Percentiles rank a stretch among this genome's conserved stretches.
Evolutionary conservation across 1,284 basidiomycete genomes (phyloP).

Genomic region (Microbotryum intermedium): DNA sequence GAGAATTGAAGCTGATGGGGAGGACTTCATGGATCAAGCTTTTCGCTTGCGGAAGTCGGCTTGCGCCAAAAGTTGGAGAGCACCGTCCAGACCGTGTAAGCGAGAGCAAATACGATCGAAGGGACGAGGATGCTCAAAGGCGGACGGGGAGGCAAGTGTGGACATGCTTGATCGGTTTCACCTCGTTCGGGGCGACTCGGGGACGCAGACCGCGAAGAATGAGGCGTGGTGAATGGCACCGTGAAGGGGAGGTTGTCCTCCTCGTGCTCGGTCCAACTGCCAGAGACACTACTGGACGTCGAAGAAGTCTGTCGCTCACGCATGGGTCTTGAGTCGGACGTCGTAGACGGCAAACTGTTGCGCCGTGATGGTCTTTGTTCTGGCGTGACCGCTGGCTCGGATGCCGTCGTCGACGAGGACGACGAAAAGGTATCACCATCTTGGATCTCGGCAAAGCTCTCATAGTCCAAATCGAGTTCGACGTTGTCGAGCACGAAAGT

Average conservation of each 20-base stretch:
- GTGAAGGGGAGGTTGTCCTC: conserved; percentile 12
- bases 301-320: not conserved
- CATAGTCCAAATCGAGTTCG: not conserved
- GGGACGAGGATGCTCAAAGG: conserved; percentile 17
- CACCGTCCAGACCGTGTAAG: conserved; percentile 13
- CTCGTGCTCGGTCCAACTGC: conserved; percentile 7
- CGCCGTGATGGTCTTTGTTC: not conserved
- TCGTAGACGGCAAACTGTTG: not conserved
- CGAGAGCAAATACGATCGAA: conserved; percentile 13
- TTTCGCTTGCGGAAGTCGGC: too few species aligned
- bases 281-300: not conserved
- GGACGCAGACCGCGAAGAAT: not conserved
- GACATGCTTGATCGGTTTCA: not conserved
- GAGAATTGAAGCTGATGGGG: too few species aligned
- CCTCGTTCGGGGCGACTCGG: conserved; percentile 1
- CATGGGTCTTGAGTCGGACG: not conserved
- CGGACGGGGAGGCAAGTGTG: conserved; percentile 17
- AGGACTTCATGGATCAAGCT: too few species aligned
- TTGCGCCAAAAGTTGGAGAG: not conserved
- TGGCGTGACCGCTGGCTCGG: not conserved
- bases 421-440: not conserved
- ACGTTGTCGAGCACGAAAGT: not conserved
- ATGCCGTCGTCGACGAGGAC: not conserved
- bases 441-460: not conserved
- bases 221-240: conserved; percentile 13